Evolutionary conservation across 768 basidiomycete species (phyloP).

Genomic region (Tubosaeta sp.): DNA sequence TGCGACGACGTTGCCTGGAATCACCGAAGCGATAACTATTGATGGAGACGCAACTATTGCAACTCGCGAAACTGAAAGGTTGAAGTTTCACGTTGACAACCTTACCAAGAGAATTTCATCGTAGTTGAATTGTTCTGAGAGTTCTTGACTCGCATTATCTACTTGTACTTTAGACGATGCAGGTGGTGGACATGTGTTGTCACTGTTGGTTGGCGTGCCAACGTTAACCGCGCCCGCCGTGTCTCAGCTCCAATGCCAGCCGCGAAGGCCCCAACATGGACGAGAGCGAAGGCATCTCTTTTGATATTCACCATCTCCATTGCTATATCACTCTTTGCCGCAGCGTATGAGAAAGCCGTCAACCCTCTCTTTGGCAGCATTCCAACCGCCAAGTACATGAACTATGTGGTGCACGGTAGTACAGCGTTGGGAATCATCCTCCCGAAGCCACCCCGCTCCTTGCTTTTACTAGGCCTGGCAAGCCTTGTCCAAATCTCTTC

Average conservation of each 20-base stretch:
- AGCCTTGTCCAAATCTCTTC: constrained; percentile 46
- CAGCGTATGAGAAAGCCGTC: constrained; percentile 60
- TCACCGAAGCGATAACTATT: constrained; percentile 74
- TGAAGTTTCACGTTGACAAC: constrained; percentile 48
- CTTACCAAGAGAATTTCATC: constrained; percentile 36
- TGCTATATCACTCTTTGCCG: constrained; percentile 53
- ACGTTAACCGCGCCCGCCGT: no score
- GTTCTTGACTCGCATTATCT: not conserved
- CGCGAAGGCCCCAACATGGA: no score
- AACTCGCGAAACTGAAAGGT: constrained; percentile 57
- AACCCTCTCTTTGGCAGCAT: constrained; percentile 64
- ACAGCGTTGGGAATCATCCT: constrained; percentile 33
- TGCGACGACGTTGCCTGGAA: constrained; percentile 78
- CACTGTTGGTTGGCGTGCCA: no score
- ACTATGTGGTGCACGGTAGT: constrained; percentile 35
- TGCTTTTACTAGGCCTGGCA: constrained; percentile 32
- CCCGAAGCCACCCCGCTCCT: constrained; percentile 25
- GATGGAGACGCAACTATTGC: constrained; percentile 63
- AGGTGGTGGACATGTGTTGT: no score
- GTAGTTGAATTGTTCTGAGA: constrained; percentile 3
- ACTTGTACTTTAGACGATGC: not conserved
- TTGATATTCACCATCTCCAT: constrained; percentile 27
- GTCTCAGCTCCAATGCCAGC: no score
- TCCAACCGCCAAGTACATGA: constrained; percentile 49
- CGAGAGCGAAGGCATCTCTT: constrained; percentile 15